phyloP scores from a whole-genome alignment of 176 grass and related monocot genomes.

The Carex scoparia region DNA sequence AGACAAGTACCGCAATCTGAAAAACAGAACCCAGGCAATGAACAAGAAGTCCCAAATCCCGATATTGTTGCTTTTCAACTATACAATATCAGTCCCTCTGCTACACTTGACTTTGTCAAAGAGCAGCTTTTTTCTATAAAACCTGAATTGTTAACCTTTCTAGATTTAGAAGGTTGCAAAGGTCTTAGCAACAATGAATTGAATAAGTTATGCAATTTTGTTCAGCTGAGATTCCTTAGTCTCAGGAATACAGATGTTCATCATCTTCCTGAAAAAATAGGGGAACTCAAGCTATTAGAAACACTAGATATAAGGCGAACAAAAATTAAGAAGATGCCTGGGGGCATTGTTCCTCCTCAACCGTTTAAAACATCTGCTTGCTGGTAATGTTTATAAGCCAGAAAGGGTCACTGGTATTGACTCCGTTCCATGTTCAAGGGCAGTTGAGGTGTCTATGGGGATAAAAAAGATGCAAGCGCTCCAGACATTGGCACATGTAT shows the following conservation, averaged over 20 bases:
- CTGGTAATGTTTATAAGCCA: neutral
- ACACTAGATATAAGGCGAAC: conserved; percentile 33
- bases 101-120: neutral
- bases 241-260: conserved; percentile 3
- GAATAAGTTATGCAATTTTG: conserved; percentile 20
- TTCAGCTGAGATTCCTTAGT: conserved; percentile 26
- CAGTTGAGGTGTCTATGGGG: neutral
- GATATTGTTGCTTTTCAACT: neutral
- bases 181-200: neutral
- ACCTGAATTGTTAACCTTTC: neutral
- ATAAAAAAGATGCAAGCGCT: neutral
- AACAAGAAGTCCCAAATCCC: too few species aligned
- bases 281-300: conserved; percentile 23
- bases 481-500: neutral
- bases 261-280: conserved; percentile 6
- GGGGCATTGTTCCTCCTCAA: neutral
- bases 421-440: neutral
- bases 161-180: conserved; percentile 26
- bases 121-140: neutral
- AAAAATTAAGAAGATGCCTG: neutral
- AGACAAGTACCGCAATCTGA: neutral
- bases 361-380: conserved; percentile 19
- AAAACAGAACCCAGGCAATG: too few species aligned
- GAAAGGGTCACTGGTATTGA: neutral
- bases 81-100: neutral